Conservation (phyloP, 768 basidiomycete species). For the Coprinopsis marcescibilis region DNA sequence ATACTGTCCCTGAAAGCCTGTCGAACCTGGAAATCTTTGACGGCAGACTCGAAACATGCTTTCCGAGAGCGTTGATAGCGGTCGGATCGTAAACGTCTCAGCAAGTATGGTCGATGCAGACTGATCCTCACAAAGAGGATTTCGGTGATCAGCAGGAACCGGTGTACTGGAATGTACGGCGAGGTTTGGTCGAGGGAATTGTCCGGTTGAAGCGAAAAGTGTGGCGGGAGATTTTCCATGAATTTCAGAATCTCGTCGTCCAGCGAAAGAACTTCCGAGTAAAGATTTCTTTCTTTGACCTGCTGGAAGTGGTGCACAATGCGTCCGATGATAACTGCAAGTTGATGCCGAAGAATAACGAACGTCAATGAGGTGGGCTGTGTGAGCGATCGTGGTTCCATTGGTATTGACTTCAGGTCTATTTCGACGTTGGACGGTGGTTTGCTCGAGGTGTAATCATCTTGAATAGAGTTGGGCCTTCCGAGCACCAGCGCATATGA, state of each 20-base stretch:
- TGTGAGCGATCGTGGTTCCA: slow-evolving; percentile 52
- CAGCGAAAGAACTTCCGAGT: slow-evolving; percentile 73
- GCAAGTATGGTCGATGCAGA: slow-evolving; percentile 82
- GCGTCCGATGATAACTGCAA: slow-evolving; percentile 80
- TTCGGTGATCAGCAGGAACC: slow-evolving; percentile 87
- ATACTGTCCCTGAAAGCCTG: slow-evolving; percentile 58
- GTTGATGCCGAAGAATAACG: slow-evolving; percentile 76
- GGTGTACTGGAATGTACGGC: slow-evolving; percentile 71
- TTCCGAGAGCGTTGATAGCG: slow-evolving; percentile 74
- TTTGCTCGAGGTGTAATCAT: slow-evolving; percentile 80
- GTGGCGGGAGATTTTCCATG: slow-evolving; percentile 69
- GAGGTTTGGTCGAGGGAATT: slow-evolving; percentile 63
- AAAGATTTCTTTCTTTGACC: slow-evolving; percentile 70
- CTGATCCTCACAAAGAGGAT: slow-evolving; percentile 82
- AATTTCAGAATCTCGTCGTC: slow-evolving; percentile 83
- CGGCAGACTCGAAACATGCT: slow-evolving; percentile 89
- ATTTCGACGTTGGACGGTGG: slow-evolving; percentile 71
- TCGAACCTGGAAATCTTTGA: slow-evolving; percentile 80
- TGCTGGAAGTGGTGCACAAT: slow-evolving; percentile 94
- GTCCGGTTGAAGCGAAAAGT: slow-evolving; percentile 73
- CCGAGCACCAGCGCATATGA: slow-evolving; percentile 90
- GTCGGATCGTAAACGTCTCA: slow-evolving; percentile 73
- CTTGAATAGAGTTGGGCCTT: slow-evolving; percentile 84
- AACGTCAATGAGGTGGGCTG: slow-evolving; percentile 83
- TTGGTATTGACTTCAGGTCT: slow-evolving; percentile 38